These are phyloP conservation scores for Cydonia oblonga DNA, from an alignment of 331 rosid genomes.

Conservation along the genomic window DNA sequence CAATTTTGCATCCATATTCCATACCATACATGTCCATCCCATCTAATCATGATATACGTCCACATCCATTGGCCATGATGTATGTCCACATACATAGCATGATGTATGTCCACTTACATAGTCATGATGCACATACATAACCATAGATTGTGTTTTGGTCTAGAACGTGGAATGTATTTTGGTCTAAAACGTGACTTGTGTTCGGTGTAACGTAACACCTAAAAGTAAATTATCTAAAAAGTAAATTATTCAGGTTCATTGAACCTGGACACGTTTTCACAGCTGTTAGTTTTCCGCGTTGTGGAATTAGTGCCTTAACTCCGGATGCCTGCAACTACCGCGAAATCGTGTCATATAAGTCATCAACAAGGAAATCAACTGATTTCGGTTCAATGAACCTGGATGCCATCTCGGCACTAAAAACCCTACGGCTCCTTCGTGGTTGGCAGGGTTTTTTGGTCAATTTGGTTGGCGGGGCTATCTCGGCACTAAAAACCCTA, in stretches of 20 bases:
- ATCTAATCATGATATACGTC: neutral
- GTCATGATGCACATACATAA: too few species aligned
- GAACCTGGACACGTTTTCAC: slow-evolving; percentile 35
- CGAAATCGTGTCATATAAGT: neutral
- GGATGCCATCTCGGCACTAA: neutral
- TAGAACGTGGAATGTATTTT: too few species aligned
- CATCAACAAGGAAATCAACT: neutral
- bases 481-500: neutral
- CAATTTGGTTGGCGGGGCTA: neutral
- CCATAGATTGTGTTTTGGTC: neutral
- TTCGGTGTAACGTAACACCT: neutral
- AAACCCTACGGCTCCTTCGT: neutral
- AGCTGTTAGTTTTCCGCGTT: neutral
- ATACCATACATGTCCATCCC: neutral
- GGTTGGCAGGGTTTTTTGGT: neutral
- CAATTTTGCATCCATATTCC: neutral
- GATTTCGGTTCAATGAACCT: slow-evolving; percentile 15
- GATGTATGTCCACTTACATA: neutral
- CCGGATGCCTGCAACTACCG: neutral
- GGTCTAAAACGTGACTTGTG: too few species aligned
- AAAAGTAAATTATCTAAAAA: neutral
- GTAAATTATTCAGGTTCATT: slow-evolving; percentile 11
- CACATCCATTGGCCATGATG: too few species aligned
- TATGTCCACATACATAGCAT: too few species aligned
- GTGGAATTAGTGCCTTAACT: neutral